phyloP scores from a whole-genome alignment of 2,329 filamentous ascomycete species.

The Aspergillus spinulosporus region DNA sequence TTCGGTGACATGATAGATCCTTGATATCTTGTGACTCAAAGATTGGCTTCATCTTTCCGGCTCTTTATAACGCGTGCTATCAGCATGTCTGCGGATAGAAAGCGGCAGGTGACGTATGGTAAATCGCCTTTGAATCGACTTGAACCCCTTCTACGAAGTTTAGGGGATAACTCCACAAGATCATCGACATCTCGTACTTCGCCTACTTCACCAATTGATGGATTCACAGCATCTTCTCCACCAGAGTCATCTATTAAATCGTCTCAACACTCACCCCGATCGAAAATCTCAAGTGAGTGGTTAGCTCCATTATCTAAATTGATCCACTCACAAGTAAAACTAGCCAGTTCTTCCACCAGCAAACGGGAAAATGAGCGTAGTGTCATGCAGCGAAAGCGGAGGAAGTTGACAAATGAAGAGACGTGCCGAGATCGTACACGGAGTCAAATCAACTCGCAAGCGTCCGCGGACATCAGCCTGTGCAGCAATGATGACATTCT shows the following conservation, averaged over 20 bases:
- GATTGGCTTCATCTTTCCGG: background rate
- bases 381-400: slow-evolving; percentile 14
- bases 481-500: background rate
- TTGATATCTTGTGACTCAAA: background rate
- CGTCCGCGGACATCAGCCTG: background rate
- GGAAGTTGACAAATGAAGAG: slow-evolving; percentile 10
- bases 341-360: background rate
- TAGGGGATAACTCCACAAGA: background rate
- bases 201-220: too few species aligned
- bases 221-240: background rate
- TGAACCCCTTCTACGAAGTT: background rate
- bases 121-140: slow-evolving; percentile 11
- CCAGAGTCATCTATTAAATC: background rate
- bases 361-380: background rate
- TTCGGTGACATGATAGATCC: too few species aligned
- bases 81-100: slow-evolving; percentile 13
- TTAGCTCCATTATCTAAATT: background rate
- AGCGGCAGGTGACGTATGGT: slow-evolving; percentile 15
- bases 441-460: background rate
- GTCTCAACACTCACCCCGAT: background rate
- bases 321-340: background rate
- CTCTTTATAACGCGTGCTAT: background rate
- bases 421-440: background rate
- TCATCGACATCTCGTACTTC: too few species aligned
- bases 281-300: slow-evolving; percentile 1